A percentile compares a stretch with the other conserved stretches of the same genome.
Evolutionary conservation across 441 rosid species (phyloP).

Genomic region (Populus hybrid): DNA sequence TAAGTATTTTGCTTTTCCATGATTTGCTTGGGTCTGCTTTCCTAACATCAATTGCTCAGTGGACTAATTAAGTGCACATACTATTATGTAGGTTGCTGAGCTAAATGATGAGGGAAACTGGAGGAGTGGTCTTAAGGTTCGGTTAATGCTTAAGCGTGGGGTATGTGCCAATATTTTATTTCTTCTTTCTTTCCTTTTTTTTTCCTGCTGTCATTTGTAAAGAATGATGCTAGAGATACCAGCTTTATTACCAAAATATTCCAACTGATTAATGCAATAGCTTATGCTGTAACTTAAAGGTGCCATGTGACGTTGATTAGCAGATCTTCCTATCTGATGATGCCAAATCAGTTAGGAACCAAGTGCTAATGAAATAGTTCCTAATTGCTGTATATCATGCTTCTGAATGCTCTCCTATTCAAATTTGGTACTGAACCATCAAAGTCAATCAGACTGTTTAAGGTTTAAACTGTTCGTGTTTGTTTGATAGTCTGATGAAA

Average conservation of each 20-base stretch:
- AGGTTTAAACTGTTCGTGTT: background rate
- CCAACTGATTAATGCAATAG: too few species aligned
- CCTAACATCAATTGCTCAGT: conserved; percentile 1
- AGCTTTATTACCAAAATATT: background rate
- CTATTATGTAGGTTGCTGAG: conserved; percentile 63
- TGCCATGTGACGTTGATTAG: background rate
- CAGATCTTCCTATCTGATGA: too few species aligned
- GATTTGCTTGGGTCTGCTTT: background rate
- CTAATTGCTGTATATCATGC: background rate
- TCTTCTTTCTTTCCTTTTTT: background rate
- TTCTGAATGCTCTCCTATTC: background rate
- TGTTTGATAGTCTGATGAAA: background rate
- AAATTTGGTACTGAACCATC: background rate
- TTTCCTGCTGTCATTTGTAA: background rate
- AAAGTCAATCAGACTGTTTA: background rate
- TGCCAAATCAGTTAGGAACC: background rate
- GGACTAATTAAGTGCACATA: conserved; percentile 11
- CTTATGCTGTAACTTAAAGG: background rate
- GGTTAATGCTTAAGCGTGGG: conserved; percentile 61
- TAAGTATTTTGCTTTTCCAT: conserved; percentile 32
- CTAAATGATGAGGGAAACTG: conserved; percentile 82
- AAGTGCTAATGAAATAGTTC: background rate
- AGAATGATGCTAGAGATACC: background rate
- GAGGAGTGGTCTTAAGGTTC: conserved; percentile 93
- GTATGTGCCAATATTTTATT: conserved; percentile 37